A percentile compares a stretch with the other conserved stretches of the same genome.
phyloP scores from a whole-genome alignment of 345 rosid genomes.

The Rubroshorea leprosula region DNA sequence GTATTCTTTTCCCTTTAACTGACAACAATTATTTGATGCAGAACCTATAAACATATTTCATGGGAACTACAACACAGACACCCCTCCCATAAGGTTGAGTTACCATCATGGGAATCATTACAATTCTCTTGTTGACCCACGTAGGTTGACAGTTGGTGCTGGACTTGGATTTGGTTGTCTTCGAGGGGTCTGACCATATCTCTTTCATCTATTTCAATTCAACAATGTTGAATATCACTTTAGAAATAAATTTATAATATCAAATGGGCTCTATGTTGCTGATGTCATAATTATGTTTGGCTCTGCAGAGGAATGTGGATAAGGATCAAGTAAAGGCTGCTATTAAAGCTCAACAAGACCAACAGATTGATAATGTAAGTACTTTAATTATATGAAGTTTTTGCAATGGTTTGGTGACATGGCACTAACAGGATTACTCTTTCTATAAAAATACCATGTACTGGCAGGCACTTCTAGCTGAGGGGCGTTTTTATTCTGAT shows the following conservation, averaged over 20 bases:
- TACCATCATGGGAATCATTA: slow-evolving; percentile 97
- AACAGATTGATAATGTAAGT: slow-evolving; percentile 86
- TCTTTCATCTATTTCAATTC: not conserved
- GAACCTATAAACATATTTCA: slow-evolving; percentile 97
- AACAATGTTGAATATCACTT: too few relatives aligned
- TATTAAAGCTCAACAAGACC: slow-evolving; percentile 96
- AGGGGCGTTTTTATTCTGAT: slow-evolving; percentile 87
- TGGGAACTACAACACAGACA: slow-evolving; percentile 81
- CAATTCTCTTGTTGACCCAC: slow-evolving; percentile 94
- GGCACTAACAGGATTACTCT: too few relatives aligned
- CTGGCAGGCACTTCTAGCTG: slow-evolving; percentile 88
- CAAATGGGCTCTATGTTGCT: slow-evolving; percentile 1
- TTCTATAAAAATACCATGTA: too few relatives aligned
- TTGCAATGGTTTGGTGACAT: too few relatives aligned
- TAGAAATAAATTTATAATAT: not conserved
- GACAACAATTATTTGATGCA: slow-evolving; percentile 22
- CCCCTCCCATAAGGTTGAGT: slow-evolving; percentile 85
- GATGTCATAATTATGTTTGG: not conserved
- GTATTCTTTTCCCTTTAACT: slow-evolving; percentile 9
- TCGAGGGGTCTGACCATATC: slow-evolving; percentile 58
- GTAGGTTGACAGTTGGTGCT: slow-evolving; percentile 78
- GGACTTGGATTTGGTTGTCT: slow-evolving; percentile 96
- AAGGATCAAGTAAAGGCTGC: slow-evolving; percentile 96
- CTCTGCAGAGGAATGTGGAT: slow-evolving; percentile 76
- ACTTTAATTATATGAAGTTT: not conserved